These are phyloP conservation scores for Lentinus polychrous DNA, from an alignment of 1,284 basidiomycete genomes.

Conservation along the genomic window DNA sequence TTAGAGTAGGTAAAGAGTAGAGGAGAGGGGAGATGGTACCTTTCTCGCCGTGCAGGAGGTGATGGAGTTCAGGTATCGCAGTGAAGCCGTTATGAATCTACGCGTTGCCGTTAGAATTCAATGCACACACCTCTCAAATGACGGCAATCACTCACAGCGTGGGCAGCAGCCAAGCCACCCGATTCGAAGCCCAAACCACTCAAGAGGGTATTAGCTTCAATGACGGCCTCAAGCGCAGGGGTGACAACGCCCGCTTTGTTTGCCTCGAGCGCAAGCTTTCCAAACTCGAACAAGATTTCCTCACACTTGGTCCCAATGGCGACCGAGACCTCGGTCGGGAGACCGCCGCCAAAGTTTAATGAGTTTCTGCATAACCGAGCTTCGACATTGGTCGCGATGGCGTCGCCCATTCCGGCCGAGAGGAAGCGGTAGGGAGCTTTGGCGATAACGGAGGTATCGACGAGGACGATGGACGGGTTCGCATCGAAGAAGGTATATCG, in stretches of 20 bases:
- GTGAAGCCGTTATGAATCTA: constrained; percentile 30
- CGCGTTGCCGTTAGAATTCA: neutral
- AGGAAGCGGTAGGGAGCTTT: constrained; percentile 27
- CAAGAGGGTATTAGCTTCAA: constrained; percentile 29
- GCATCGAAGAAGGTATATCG: constrained; percentile 28
- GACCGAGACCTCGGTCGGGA: constrained; percentile 25
- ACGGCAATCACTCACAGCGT: constrained; percentile 20
- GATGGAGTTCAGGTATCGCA: constrained; percentile 25
- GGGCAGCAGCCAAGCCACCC: constrained; percentile 28
- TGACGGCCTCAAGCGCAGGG: constrained; percentile 28
- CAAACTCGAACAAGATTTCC: constrained; percentile 30
- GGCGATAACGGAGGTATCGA: constrained; percentile 28
- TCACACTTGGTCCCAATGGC: constrained; percentile 29
- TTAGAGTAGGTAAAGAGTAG: neutral
- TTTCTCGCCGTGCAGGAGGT: constrained; percentile 28
- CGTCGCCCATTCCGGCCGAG: constrained; percentile 29
- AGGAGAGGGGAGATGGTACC: constrained; percentile 11
- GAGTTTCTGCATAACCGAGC: constrained; percentile 23
- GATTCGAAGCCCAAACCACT: constrained; percentile 29
- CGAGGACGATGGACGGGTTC: constrained; percentile 28
- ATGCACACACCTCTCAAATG: neutral
- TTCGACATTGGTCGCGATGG: constrained; percentile 30
- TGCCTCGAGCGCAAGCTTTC: constrained; percentile 28
- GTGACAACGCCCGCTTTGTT: constrained; percentile 27
- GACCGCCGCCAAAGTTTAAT: constrained; percentile 27